phyloP scores from a whole-genome alignment of 2,329 filamentous ascomycete species.

The Colletotrichum sp. region DNA sequence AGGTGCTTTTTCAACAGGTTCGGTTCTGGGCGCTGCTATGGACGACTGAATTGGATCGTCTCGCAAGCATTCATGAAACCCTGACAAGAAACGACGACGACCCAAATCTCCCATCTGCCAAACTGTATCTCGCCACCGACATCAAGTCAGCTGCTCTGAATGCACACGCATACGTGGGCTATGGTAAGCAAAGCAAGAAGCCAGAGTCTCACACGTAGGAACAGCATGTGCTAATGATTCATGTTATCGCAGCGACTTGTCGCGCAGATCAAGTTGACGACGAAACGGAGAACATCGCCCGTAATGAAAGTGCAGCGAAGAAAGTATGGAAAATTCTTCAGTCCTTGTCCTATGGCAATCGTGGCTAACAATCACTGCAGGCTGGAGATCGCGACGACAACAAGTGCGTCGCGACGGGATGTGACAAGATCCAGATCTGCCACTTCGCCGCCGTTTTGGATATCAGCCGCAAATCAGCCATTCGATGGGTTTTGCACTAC shows the following conservation, averaged over 20 bases:
- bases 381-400: not conserved
- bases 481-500: rapidly evolving
- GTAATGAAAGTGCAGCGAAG: not conserved
- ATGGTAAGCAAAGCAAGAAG: not conserved
- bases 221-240: not conserved
- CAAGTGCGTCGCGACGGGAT: rapidly evolving
- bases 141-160: no score
- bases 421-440: not conserved
- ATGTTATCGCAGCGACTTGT: not conserved
- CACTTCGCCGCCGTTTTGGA: not conserved
- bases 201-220: not conserved
- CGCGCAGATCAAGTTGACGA: not conserved
- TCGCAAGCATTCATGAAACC: not conserved
- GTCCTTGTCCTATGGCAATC: not conserved
- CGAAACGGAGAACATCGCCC: not conserved
- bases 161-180: not conserved
- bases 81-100: no score
- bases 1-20: not conserved
- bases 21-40: not conserved
- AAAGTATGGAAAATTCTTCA: not conserved
- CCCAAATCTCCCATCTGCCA: no score
- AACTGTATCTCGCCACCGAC: no score
- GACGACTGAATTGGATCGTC: not conserved
- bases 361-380: not conserved
- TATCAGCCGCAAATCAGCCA: not conserved